A percentile compares a stretch with the other conserved stretches of the same genome.
phyloP scores from a whole-genome alignment of 257 asterid genomes.

The Rubia yunnanensis region DNA sequence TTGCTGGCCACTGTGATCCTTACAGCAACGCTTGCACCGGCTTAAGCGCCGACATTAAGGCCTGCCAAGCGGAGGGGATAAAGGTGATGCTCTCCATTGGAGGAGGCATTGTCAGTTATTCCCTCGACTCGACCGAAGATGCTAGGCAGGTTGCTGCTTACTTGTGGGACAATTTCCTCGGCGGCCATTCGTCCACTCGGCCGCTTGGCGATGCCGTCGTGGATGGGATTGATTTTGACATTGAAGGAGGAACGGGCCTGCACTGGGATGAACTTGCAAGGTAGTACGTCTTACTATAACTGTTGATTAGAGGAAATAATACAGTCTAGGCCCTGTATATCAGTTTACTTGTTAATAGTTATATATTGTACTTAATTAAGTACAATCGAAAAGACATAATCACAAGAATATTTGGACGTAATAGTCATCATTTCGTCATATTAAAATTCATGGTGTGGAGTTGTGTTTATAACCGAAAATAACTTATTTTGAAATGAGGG shows the following conservation, averaged over 20 bases:
- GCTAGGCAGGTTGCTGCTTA: slow-evolving; percentile 40
- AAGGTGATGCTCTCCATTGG: slow-evolving; percentile 52
- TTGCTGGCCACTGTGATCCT: slow-evolving; percentile 62
- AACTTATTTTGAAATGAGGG: too few species aligned
- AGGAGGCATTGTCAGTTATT: slow-evolving; percentile 42
- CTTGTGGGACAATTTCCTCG: slow-evolving; percentile 48
- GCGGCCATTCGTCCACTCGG: too few species aligned
- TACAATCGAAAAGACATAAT: too few species aligned
- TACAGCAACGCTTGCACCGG: too few species aligned
- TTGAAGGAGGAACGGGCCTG: slow-evolving; percentile 40
- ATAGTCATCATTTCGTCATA: too few species aligned
- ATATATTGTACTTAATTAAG: too few species aligned
- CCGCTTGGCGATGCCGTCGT: slow-evolving; percentile 40
- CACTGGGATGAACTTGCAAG: slow-evolving; percentile 50
- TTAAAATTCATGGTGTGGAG: too few species aligned
- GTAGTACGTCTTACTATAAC: too few species aligned
- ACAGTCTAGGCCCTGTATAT: too few species aligned
- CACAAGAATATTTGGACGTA: too few species aligned
- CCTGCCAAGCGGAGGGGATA: slow-evolving; percentile 39
- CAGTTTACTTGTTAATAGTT: too few species aligned
- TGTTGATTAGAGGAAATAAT: background rate
- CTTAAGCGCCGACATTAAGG: slow-evolving; percentile 33
- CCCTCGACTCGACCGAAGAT: slow-evolving; percentile 32
- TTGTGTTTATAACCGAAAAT: too few species aligned
- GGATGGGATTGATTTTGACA: slow-evolving; percentile 55